phyloP scores from a whole-genome alignment of 2,329 filamentous ascomycete genomes.

The Calonectria hawksworthii region DNA sequence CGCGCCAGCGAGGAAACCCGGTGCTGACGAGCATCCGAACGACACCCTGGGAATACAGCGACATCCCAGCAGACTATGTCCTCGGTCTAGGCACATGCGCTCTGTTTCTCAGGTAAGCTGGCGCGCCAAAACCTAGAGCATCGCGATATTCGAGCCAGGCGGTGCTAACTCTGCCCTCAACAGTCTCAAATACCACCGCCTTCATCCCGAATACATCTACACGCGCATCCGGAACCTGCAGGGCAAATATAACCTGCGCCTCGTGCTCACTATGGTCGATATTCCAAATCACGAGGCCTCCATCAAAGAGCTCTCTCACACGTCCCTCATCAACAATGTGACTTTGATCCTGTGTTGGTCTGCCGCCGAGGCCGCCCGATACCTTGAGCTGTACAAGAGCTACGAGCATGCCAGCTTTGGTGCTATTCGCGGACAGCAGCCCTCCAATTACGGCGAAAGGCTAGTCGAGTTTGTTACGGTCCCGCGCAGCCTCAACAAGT shows the following conservation, averaged over 20 bases:
- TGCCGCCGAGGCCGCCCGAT: constrained; percentile 91
- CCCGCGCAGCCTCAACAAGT: constrained; percentile 92
- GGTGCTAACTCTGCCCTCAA: constrained; percentile 1
- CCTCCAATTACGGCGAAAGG: constrained; percentile 85
- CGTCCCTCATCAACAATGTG: constrained; percentile 90
- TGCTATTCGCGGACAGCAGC: constrained; percentile 88
- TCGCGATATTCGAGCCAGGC: neutral
- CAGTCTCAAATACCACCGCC: constrained; percentile 93
- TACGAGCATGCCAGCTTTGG: constrained; percentile 87
- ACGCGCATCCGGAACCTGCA: constrained; percentile 88
- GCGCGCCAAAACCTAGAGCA: neutral
- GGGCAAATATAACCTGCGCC: constrained; percentile 87
- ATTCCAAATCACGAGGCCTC: constrained; percentile 94
- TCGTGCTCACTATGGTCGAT: constrained; percentile 93
- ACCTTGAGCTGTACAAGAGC: constrained; percentile 94
- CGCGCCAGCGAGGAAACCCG: constrained; percentile 94
- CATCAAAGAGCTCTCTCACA: constrained; percentile 91
- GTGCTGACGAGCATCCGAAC: constrained; percentile 86
- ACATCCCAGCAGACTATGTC: constrained; percentile 95
- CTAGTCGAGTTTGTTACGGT: constrained; percentile 94
- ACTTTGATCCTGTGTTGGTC: constrained; percentile 96
- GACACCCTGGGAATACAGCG: constrained; percentile 95
- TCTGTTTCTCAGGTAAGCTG: constrained; percentile 79
- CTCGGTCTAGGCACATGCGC: constrained; percentile 90
- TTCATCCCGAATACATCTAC: constrained; percentile 99